These are phyloP conservation scores for Aspergillus quadrilineatus DNA, from an alignment of 2,329 filamentous ascomycete species.

Conservation along the genomic window DNA sequence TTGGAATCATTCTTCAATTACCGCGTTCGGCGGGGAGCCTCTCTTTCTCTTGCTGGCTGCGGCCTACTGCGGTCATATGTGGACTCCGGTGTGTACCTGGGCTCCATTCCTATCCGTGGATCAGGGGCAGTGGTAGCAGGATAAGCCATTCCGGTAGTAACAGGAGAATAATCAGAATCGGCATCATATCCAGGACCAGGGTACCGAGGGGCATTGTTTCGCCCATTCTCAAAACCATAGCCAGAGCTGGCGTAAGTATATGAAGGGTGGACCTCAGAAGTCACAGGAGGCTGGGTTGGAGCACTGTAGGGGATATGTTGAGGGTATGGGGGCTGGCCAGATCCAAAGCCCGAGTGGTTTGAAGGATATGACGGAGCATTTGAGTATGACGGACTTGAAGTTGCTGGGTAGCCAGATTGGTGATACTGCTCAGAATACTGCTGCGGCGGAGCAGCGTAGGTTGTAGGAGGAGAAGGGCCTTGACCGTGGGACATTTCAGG, in stretches of 20 bases:
- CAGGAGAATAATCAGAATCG: conserved; percentile 43
- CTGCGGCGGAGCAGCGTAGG: conserved; percentile 37
- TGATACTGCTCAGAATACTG: conserved; percentile 38
- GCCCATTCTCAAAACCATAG: conserved; percentile 39
- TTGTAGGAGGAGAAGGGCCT: conserved; percentile 38
- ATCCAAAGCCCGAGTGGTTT: conserved; percentile 36
- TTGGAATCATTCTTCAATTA: conserved; percentile 25
- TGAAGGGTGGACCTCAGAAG: conserved; percentile 39
- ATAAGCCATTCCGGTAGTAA: conserved; percentile 42
- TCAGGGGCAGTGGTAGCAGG: conserved; percentile 42
- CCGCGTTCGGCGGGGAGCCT: conserved; percentile 40
- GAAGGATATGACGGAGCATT: conserved; percentile 33
- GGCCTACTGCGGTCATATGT: conserved; percentile 40
- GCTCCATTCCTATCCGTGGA: conserved; percentile 44
- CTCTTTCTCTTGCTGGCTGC: conserved; percentile 40
- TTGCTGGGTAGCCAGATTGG: conserved; percentile 32
- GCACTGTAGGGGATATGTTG: conserved; percentile 35
- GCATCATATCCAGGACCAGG: conserved; percentile 43
- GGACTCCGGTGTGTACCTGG: conserved; percentile 44
- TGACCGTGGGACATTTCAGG: conserved; percentile 40
- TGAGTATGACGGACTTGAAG: conserved; percentile 36
- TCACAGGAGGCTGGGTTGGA: conserved; percentile 38
- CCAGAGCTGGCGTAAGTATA: conserved; percentile 40
- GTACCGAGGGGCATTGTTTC: conserved; percentile 43
- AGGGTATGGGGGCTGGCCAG: conserved; percentile 37